Evolutionary conservation across 441 rosid genomes (phyloP).

Genomic region (Raphanus hybrid): DNA sequence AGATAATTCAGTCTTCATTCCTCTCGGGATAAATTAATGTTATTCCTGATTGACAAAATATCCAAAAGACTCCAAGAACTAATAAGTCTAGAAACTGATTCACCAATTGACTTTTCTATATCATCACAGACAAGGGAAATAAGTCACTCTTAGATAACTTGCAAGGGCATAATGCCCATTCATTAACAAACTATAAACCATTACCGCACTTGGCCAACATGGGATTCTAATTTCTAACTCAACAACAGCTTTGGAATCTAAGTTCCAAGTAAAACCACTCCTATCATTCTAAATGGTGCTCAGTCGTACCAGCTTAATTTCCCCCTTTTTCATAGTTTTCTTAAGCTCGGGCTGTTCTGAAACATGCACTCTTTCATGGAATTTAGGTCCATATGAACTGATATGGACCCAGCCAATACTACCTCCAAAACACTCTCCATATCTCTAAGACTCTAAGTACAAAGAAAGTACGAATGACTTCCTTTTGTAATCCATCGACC

Average conservation of each 20-base stretch:
- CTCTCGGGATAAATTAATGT: conserved; percentile 7
- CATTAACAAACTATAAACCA: not conserved
- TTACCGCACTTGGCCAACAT: not conserved
- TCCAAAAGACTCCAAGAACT: conserved; percentile 6
- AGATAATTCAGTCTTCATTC: conserved; percentile 16
- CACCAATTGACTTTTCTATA: not conserved
- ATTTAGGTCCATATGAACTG: not conserved
- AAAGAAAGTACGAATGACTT: conserved; percentile 3
- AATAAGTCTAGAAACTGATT: conserved; percentile 15
- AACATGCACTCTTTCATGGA: not conserved
- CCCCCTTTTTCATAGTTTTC: not conserved
- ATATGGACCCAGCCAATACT: not conserved
- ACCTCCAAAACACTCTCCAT: not conserved
- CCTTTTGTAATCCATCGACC: conserved; percentile 8
- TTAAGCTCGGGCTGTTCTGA: not conserved
- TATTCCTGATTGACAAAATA: conserved; percentile 8
- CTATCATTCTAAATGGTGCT: conserved; percentile 1
- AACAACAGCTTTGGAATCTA: not conserved
- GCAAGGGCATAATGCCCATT: not conserved
- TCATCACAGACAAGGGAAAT: conserved; percentile 12
- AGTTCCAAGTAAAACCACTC: not conserved
- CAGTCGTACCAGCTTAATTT: not conserved
- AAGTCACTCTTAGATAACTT: not conserved
- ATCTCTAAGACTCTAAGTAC: not conserved
- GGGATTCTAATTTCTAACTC: conserved; percentile 3